Percentiles rank a stretch among this genome's conserved stretches.
Conservation (phyloP, 208 protist species). For the Porcisia deanei region DNA sequence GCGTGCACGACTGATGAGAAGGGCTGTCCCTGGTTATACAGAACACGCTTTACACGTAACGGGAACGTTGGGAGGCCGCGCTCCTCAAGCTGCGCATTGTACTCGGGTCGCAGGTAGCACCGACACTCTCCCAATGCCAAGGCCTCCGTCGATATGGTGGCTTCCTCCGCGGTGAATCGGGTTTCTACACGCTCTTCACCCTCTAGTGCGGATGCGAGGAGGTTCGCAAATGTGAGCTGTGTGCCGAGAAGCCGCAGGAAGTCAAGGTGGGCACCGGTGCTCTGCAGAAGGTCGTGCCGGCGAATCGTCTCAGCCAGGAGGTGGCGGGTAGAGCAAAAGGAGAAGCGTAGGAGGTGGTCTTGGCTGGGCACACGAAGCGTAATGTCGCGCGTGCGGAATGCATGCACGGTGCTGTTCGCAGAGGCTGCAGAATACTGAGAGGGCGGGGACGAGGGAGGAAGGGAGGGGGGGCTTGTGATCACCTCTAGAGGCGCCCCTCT, state of each 20-base stretch:
- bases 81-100: constrained; percentile 38
- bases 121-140: constrained; percentile 79
- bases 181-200: constrained; percentile 76
- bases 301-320: constrained; percentile 56
- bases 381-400: constrained; percentile 68
- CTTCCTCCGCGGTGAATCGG: constrained; percentile 54
- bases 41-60: constrained; percentile 38
- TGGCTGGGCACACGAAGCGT: constrained; percentile 52
- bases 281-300: constrained; percentile 52
- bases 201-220: constrained; percentile 58
- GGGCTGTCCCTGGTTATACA: constrained; percentile 49
- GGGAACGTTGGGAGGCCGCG: constrained; percentile 34
- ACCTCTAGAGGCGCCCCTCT: background rate
- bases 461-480: background rate
- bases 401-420: constrained; percentile 28
- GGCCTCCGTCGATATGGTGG: constrained; percentile 57
- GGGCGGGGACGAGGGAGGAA: background rate
- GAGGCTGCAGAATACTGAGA: background rate
- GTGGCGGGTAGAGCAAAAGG: constrained; percentile 47
- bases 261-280: constrained; percentile 31
- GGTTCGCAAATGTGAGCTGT: constrained; percentile 67
- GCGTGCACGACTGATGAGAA: constrained; percentile 69
- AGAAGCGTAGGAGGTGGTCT: constrained; percentile 45
- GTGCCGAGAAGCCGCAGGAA: constrained; percentile 68
- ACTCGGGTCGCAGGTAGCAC: constrained; percentile 43